phyloP scores from a whole-genome alignment of 192 early-diverging fungal genomes.

The Backusella westeae region DNA sequence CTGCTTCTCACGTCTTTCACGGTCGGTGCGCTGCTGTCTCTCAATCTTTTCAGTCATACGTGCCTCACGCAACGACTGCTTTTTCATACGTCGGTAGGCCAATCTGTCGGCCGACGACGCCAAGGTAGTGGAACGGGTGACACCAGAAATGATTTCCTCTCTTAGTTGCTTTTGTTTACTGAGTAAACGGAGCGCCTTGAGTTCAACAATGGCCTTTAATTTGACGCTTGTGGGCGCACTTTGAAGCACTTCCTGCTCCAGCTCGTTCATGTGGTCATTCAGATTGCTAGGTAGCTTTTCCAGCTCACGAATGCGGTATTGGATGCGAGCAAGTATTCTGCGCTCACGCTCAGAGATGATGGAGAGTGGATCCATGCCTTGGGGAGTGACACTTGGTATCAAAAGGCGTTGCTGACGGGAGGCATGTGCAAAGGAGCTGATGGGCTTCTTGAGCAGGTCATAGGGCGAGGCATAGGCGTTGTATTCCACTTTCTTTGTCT shows the following conservation, averaged over 20 bases:
- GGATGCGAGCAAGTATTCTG: constrained; percentile 64
- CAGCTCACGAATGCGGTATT: constrained; percentile 77
- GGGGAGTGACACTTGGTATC: constrained; percentile 70
- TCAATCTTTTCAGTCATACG: constrained; percentile 89
- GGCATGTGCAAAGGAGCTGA: constrained; percentile 46
- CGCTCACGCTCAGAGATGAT: constrained; percentile 79
- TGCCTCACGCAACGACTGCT: constrained; percentile 79
- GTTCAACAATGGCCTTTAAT: constrained; percentile 82
- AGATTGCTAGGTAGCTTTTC: constrained; percentile 34
- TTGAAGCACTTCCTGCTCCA: constrained; percentile 13
- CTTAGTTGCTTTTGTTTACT: constrained; percentile 60
- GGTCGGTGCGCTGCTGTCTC: constrained; percentile 80
- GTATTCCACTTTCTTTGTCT: constrained; percentile 40
- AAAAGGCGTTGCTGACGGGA: constrained; percentile 66
- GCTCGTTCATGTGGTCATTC: neutral
- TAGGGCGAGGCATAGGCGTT: constrained; percentile 57
- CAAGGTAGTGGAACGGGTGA: constrained; percentile 73
- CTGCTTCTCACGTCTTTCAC: constrained; percentile 83
- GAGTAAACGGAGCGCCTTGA: constrained; percentile 80
- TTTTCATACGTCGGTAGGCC: constrained; percentile 78
- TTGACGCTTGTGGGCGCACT: constrained; percentile 14
- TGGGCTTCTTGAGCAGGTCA: constrained; percentile 55
- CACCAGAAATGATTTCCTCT: constrained; percentile 69
- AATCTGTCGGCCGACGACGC: constrained; percentile 77
- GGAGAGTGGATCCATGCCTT: constrained; percentile 78